Evolutionary conservation across 2,329 filamentous ascomycete genomes (phyloP), one percentile per base, ranked within the genome.

Genomic region (Ceratocystis eucalypticola): DNA sequence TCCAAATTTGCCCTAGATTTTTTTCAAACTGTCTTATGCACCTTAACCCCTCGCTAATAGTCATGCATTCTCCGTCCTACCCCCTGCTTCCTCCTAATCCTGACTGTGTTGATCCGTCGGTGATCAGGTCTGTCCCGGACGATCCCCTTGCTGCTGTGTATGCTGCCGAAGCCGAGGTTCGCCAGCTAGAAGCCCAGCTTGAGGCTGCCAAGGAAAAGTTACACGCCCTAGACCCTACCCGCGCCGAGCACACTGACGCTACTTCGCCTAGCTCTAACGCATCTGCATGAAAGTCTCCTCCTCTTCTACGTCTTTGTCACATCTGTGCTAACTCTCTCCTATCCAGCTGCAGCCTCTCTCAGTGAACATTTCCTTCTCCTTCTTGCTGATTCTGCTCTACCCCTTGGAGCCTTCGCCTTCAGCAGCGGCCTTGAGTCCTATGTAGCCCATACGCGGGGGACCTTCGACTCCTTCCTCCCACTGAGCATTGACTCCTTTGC

Each of bases 401-500:
- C 89, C 0, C 80, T 94, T 0, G 89, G 89, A 67, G 90, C 89
- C n/a, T 94, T 94, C 76, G 89, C 89, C 71, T 94, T 93, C 78
- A 89, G 86, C 78, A 88, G 84, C 70, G 89, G 89, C 2, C 82
- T 94, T 17, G 89, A 94, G 76, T 93, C 89, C 50, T 93, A 88
- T 74, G 84, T 92, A 20, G 86, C 87, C 2, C 89, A 94, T 77
- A 79, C 79, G 70, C 69, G 74, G 20, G 72, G 76, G 22, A 74
- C 77, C 25, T 88, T 91, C 75, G 73, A 82, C 55, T 75, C 78
- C 59, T 94, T 94, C 76, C 80, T 94, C 17, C 80, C 82, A 10
- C 78, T 89, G 25, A 91, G 88, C 2, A 76, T 93, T 5, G 81
- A 83, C 5, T 88, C 88, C 7, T 84, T 89, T 72, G 87, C 88